Evolutionary conservation across 129 eudicot genomes (phyloP).

Genomic region (Pulicaria dysenterica): DNA sequence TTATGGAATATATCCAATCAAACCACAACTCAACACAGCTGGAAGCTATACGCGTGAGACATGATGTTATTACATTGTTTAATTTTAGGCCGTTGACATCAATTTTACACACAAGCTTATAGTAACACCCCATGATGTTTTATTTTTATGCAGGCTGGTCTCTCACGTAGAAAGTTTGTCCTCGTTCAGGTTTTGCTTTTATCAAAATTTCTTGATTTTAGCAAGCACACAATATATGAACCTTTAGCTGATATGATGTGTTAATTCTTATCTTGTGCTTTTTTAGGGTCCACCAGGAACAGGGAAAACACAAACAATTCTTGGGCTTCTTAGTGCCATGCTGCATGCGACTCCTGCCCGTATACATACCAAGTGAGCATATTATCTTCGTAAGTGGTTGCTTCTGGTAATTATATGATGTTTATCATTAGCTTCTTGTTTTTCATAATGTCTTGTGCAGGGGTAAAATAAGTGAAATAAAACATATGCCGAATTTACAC

Average conservation of each 20-base stretch:
- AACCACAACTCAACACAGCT: slow-evolving; percentile 78
- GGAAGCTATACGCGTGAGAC: slow-evolving; percentile 70
- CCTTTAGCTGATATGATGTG: no score
- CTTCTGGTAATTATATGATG: not conserved
- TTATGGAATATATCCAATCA: slow-evolving; percentile 68
- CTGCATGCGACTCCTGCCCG: slow-evolving; percentile 93
- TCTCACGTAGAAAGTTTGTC: slow-evolving; percentile 83
- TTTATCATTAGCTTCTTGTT: slow-evolving; percentile 11
- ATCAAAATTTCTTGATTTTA: slow-evolving; percentile 14
- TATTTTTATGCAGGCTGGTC: slow-evolving; percentile 83
- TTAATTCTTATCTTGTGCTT: slow-evolving; percentile 19
- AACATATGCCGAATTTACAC: slow-evolving; percentile 74
- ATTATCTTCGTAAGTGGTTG: slow-evolving; percentile 3
- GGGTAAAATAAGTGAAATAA: slow-evolving; percentile 53
- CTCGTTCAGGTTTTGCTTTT: slow-evolving; percentile 81
- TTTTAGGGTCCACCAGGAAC: slow-evolving; percentile 98
- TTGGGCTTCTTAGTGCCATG: slow-evolving; percentile 94
- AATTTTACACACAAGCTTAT: slow-evolving; percentile 1
- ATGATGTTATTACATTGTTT: slow-evolving; percentile 3
- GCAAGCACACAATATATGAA: no score
- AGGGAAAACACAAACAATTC: no score
- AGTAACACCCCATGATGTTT: slow-evolving; percentile 1
- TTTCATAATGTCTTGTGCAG: slow-evolving; percentile 46
- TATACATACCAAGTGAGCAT: slow-evolving; percentile 65
- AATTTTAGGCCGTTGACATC: slow-evolving; percentile 5